These are phyloP conservation scores for Aspergillus indologenus DNA, from an alignment of 495 filamentous ascomycete genomes.

Conservation along the genomic window DNA sequence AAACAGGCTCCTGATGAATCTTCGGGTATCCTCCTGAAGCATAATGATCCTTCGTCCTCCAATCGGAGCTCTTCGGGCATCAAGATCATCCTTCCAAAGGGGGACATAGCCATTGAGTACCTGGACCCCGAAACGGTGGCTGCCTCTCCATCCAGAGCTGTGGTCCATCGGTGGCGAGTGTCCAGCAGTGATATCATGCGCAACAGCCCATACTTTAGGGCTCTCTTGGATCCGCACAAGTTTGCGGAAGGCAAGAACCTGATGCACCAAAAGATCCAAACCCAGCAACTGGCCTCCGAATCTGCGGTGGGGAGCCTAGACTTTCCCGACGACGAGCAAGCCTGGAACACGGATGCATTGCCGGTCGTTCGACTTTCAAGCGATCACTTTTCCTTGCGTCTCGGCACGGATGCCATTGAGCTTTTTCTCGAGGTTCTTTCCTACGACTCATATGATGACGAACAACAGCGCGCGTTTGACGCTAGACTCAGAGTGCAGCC, in stretches of 20 bases:
- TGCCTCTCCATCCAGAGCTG: slow-evolving; percentile 2
- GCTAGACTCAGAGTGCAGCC: slow-evolving; percentile 27
- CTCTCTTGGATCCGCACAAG: slow-evolving; percentile 45
- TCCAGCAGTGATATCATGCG: slow-evolving; percentile 28
- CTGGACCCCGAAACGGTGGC: slow-evolving; percentile 7
- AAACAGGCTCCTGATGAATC: not conserved
- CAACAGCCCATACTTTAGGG: slow-evolving; percentile 46
- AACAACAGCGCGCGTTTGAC: slow-evolving; percentile 21
- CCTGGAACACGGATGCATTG: slow-evolving; percentile 8
- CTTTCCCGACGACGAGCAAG: slow-evolving; percentile 3
- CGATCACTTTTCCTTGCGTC: slow-evolving; percentile 20
- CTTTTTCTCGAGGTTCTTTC: slow-evolving; percentile 39
- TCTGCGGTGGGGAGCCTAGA: not conserved
- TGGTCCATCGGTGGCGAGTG: slow-evolving; percentile 35
- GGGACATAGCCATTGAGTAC: slow-evolving; percentile 41
- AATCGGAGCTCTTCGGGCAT: not conserved
- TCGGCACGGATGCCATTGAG: slow-evolving; percentile 36
- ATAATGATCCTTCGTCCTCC: not conserved
- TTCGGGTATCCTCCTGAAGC: not conserved
- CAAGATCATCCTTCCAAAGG: slow-evolving; percentile 26
- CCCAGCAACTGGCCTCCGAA: not conserved
- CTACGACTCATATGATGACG: slow-evolving; percentile 23
- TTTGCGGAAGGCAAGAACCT: slow-evolving; percentile 45
- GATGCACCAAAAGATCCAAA: slow-evolving; percentile 25
- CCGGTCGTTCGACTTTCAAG: slow-evolving; percentile 31